phyloP scores from a whole-genome alignment of 805 yeast species.

The Blastobotrys americana region DNA sequence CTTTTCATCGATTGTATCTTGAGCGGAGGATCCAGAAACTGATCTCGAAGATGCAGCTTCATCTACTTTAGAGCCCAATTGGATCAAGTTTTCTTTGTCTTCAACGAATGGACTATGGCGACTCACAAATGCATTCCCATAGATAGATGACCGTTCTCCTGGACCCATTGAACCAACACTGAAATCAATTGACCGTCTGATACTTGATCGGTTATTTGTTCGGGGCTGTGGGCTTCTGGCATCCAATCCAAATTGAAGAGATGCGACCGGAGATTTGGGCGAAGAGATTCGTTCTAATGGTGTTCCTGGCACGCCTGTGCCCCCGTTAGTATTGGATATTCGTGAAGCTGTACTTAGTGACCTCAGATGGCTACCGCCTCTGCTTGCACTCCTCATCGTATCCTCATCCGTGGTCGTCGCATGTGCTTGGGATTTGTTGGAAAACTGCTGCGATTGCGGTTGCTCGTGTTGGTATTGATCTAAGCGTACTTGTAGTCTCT shows the following conservation, averaged over 20 bases:
- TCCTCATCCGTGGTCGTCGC: too few relatives aligned
- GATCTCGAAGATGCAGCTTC: not conserved
- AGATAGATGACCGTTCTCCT: not conserved
- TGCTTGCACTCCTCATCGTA: not conserved
- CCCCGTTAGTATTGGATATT: not conserved
- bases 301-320: too few relatives aligned
- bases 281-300: too few relatives aligned
- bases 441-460: not conserved
- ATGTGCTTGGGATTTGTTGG: too few relatives aligned
- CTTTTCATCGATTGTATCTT: not conserved
- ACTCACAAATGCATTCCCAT: not conserved
- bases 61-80: not conserved
- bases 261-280: conserved; percentile 17
- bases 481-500: conserved; percentile 22
- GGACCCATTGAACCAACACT: not conserved
- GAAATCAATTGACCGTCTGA: conserved; percentile 16
- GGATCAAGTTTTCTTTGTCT: not conserved
- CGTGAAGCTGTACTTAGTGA: conserved; percentile 5
- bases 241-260: conserved; percentile 15
- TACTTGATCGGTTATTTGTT: not conserved
- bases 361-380: conserved; percentile 1
- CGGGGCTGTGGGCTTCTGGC: not conserved
- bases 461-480: too few relatives aligned
- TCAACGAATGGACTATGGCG: not conserved
- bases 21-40: not conserved